Conservation (phyloP, 305 asterid genomes). For the Fraxinus floribunda region DNA sequence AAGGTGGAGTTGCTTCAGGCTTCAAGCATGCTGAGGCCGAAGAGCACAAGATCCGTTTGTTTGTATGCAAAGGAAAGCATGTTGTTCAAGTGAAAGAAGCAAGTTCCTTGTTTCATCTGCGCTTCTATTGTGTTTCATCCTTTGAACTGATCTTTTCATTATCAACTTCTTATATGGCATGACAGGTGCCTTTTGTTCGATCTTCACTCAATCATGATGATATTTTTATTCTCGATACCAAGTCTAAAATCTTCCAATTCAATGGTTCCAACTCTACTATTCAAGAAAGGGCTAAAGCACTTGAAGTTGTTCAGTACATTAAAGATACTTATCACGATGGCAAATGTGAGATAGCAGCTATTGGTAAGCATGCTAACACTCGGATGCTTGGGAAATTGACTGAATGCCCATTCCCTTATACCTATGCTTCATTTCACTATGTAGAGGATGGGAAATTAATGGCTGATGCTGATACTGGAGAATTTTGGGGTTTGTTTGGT, state of each 20-base stretch:
- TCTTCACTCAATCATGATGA: slow-evolving; percentile 94
- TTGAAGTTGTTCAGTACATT: slow-evolving; percentile 97
- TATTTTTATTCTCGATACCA: slow-evolving; percentile 83
- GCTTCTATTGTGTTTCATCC: slow-evolving; percentile 20
- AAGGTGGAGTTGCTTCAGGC: slow-evolving; percentile 94
- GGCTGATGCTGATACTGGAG: slow-evolving; percentile 98
- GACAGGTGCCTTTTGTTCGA: slow-evolving; percentile 82
- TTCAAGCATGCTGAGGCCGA: slow-evolving; percentile 81
- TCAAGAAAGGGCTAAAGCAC: slow-evolving; percentile 99
- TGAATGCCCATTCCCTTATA: slow-evolving; percentile 19
- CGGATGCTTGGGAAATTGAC: neutral
- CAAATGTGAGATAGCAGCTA: slow-evolving; percentile 88
- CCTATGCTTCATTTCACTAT: slow-evolving; percentile 29
- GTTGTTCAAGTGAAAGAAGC: slow-evolving; percentile 95
- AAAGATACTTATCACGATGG: slow-evolving; percentile 96
- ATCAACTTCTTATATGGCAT: slow-evolving; percentile 18
- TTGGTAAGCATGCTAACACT: slow-evolving; percentile 55
- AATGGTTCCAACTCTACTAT: slow-evolving; percentile 91
- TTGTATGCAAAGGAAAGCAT: slow-evolving; percentile 88
- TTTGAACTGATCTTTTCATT: slow-evolving; percentile 10
- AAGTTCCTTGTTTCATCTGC: slow-evolving; percentile 32
- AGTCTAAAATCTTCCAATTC: slow-evolving; percentile 86
- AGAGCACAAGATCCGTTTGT: slow-evolving; percentile 72
- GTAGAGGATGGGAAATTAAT: slow-evolving; percentile 95
- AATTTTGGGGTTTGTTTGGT: slow-evolving; percentile 95